Conservation (phyloP, 2,329 filamentous ascomycete species). For the Lasiodiplodia theobromae region DNA sequence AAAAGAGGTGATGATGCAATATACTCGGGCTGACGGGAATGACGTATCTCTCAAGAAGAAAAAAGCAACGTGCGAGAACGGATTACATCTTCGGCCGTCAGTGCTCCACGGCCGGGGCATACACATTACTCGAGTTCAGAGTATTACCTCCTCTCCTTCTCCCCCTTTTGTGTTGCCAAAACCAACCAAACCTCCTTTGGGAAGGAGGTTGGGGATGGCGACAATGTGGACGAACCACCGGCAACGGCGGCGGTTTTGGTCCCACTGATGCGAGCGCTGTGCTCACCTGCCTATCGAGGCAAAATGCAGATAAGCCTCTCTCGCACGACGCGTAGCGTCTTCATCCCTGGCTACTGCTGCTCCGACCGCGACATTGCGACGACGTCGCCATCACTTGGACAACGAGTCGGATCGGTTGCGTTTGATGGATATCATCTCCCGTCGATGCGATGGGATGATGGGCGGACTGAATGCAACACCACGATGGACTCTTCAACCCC, state of each 20-base stretch:
- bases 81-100: constrained; percentile 7
- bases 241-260: background rate
- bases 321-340: background rate
- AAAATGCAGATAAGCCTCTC: background rate
- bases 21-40: background rate
- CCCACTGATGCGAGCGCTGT: background rate
- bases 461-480: background rate
- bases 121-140: constrained; percentile 17
- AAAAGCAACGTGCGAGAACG: background rate
- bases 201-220: background rate
- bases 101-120: background rate
- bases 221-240: background rate
- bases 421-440: background rate
- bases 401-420: background rate
- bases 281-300: constrained; percentile 6
- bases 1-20: background rate
- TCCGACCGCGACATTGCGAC: background rate
- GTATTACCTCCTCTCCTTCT: background rate
- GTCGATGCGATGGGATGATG: background rate
- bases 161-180: background rate
- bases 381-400: background rate
- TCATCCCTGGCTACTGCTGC: background rate
- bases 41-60: background rate
- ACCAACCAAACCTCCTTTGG: background rate
- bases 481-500: constrained; percentile 33